Evolutionary conservation across 2,329 filamentous ascomycete species (phyloP).

Genomic region (Epichloe baconii): DNA sequence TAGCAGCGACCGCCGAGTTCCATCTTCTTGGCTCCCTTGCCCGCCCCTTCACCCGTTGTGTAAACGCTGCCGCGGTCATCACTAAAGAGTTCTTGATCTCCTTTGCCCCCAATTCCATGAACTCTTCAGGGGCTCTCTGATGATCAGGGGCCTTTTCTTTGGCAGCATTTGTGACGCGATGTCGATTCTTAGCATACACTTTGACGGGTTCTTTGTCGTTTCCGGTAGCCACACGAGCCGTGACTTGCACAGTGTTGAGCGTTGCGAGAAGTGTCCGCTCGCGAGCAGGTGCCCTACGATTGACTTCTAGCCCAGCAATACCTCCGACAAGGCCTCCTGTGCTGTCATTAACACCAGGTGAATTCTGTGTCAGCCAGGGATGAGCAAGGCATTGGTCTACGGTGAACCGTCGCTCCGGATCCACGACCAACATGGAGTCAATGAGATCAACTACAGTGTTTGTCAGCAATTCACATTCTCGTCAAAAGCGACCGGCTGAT

Average conservation of each 20-base stretch:
- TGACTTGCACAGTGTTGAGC: conserved; percentile 58
- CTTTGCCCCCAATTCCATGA: conserved; percentile 72
- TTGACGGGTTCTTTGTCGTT: conserved; percentile 50
- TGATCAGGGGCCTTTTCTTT: conserved; percentile 56
- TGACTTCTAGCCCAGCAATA: conserved; percentile 69
- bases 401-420: conserved; percentile 70
- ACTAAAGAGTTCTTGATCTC: conserved; percentile 65
- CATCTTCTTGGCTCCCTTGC: conserved; percentile 17
- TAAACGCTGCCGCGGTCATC: conserved; percentile 45
- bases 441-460: conserved; percentile 58
- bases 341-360: conserved; percentile 60
- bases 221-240: conserved; percentile 39
- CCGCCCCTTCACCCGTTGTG: conserved; percentile 19
- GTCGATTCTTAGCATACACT: conserved; percentile 59
- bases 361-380: conserved; percentile 65
- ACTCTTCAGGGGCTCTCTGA: conserved; percentile 57
- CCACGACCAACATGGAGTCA: conserved; percentile 84
- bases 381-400: conserved; percentile 86
- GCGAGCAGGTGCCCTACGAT: conserved; percentile 62
- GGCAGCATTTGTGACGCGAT: conserved; percentile 21
- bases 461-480: not conserved
- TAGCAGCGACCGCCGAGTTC: conserved; percentile 14
- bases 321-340: conserved; percentile 88
- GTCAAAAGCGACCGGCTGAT: too few relatives aligned
- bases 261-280: conserved; percentile 77